Evolutionary conservation across 1,139 yeast genomes (phyloP).

Genomic region (Lodderomyces jiufengensis): DNA sequence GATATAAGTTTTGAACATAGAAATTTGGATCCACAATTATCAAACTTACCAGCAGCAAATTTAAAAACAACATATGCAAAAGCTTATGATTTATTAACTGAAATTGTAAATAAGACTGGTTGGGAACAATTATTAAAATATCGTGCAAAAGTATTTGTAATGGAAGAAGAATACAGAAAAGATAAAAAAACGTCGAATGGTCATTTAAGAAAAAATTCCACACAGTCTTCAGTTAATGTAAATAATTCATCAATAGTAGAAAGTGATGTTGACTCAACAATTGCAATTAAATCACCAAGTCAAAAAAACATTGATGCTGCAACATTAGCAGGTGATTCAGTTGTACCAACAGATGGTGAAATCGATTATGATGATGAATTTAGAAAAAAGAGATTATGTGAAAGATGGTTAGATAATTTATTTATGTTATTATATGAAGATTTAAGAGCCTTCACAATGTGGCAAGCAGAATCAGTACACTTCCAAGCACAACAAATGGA

Average conservation of each 20-base stretch:
- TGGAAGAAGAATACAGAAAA: conserved; percentile 85
- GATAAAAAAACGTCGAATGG: conserved; percentile 27
- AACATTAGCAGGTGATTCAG: conserved; percentile 1
- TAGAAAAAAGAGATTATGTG: conserved; percentile 79
- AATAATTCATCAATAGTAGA: conserved; percentile 3
- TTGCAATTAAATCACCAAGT: conserved; percentile 38
- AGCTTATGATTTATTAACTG: conserved; percentile 78
- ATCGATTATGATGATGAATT: conserved; percentile 40
- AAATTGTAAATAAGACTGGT: conserved; percentile 67
- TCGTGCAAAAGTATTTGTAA: conserved; percentile 84
- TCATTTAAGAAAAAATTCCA: conserved; percentile 17
- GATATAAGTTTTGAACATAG: conserved; percentile 51
- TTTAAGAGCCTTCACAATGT: conserved; percentile 74
- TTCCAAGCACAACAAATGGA: conserved; percentile 70
- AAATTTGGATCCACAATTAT: conserved; percentile 62
- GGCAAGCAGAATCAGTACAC: conserved; percentile 81
- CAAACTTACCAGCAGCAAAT: conserved; percentile 71
- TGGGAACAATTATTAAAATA: conserved; percentile 84
- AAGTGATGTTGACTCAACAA: conserved; percentile 32
- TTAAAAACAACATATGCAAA: conserved; percentile 75
- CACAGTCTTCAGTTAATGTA: conserved; percentile 15
- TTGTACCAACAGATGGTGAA: conserved; percentile 4
- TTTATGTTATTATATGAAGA: conserved; percentile 88
- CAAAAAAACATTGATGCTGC: conserved; percentile 15
- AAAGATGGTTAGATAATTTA: conserved; percentile 88